A percentile compares a stretch with the other conserved stretches of the same genome.
Evolutionary conservation across 768 basidiomycete genomes (phyloP).

Genomic region (Dentipellis fragilis): DNA sequence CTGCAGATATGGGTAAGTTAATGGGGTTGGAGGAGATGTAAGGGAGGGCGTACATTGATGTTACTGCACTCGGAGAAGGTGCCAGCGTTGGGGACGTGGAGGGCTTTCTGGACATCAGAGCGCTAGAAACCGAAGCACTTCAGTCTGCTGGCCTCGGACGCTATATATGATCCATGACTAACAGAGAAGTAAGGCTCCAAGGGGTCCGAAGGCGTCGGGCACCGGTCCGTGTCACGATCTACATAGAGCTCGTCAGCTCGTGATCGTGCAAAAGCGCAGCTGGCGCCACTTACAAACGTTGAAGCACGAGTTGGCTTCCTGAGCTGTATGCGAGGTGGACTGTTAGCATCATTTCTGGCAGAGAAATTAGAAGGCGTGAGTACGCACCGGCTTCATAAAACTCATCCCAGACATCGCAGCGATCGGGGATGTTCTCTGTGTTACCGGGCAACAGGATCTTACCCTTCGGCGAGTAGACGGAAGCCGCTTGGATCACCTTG

Average conservation of each 20-base stretch:
- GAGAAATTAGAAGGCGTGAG: not conserved
- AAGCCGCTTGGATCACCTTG: not conserved
- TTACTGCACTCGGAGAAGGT: not conserved
- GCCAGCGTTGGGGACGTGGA: not conserved
- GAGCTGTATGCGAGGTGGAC: not conserved
- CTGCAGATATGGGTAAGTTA: too few species aligned
- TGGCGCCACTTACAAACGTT: not conserved
- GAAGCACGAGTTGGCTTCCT: not conserved
- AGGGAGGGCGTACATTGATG: not conserved
- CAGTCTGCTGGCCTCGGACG: not conserved
- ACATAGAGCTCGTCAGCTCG: too few species aligned
- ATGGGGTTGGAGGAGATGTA: too few species aligned
- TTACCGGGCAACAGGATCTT: not conserved
- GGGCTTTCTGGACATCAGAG: not conserved
- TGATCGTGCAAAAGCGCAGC: not conserved
- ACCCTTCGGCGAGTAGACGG: not conserved
- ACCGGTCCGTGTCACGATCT: not conserved
- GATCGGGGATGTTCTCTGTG: not conserved
- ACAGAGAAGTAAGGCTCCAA: not conserved
- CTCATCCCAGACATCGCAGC: not conserved
- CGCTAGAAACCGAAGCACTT: not conserved
- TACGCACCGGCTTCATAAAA: not conserved
- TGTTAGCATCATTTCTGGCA: not conserved
- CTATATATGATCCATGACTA: not conserved
- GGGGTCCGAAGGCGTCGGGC: not conserved